A percentile compares a stretch with the other conserved stretches of the same genome.
These are phyloP conservation scores for Flaveria floridana DNA, from an alignment of 140 eudicot genomes.

Conservation along the genomic window DNA sequence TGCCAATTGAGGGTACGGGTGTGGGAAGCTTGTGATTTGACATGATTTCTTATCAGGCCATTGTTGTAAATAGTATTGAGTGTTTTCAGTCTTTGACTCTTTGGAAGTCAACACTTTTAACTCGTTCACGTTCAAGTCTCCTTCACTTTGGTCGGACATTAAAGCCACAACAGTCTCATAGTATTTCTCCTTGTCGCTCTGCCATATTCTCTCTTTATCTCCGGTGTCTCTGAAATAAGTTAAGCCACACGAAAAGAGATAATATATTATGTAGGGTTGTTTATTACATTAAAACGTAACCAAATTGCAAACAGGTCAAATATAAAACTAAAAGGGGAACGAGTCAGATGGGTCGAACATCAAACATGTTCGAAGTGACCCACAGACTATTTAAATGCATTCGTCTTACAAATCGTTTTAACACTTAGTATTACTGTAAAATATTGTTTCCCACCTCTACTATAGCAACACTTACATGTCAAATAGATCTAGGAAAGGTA, in stretches of 20 bases:
- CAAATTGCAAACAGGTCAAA: background rate
- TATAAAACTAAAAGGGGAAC: background rate
- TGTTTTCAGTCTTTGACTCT: constrained; percentile 93
- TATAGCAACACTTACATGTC: constrained; percentile 62
- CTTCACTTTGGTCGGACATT: constrained; percentile 80
- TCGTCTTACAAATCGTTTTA: background rate
- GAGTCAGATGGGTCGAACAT: background rate
- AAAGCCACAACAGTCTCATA: constrained; percentile 78
- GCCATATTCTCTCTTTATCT: constrained; percentile 87
- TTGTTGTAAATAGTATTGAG: constrained; percentile 70
- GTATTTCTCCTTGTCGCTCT: constrained; percentile 89
- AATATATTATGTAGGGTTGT: background rate
- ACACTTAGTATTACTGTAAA: background rate
- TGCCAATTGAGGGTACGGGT: constrained; percentile 92
- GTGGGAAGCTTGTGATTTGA: constrained; percentile 82
- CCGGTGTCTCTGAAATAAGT: constrained; percentile 66
- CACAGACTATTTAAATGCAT: background rate
- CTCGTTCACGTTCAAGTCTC: constrained; percentile 53
- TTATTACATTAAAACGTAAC: background rate
- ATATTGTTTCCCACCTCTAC: background rate
- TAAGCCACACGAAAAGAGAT: constrained; percentile 27
- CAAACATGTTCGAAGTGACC: background rate
- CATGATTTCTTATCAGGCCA: constrained; percentile 76
- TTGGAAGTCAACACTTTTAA: constrained; percentile 75
- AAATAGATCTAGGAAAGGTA: constrained; percentile 87